Percentiles rank a stretch among this genome's conserved stretches.
Evolutionary conservation across 176 grass and related monocot genomes (phyloP).

Genomic region (Themeda triandra): DNA sequence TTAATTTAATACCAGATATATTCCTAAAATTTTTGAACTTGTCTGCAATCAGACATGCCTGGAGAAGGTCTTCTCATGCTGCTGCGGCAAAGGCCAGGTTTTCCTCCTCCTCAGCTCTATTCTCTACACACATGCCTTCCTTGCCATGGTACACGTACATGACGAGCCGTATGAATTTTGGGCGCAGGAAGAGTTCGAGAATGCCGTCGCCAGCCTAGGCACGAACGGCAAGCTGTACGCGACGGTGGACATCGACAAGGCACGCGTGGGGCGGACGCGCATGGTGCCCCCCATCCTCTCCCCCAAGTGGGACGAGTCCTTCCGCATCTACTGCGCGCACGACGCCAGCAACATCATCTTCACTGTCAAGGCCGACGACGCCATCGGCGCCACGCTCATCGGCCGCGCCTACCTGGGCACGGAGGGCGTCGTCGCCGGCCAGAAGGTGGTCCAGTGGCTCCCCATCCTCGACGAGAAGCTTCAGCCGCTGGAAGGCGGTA

Average conservation of each 20-base stretch:
- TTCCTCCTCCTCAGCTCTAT: not conserved
- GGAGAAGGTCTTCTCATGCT: constrained; percentile 64
- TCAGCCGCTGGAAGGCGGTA: constrained; percentile 39
- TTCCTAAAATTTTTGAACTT: not conserved
- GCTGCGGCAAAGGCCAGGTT: constrained; percentile 66
- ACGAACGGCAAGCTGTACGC: constrained; percentile 54
- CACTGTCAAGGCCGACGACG: constrained; percentile 66
- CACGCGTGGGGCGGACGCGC: constrained; percentile 62
- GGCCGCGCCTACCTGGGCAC: constrained; percentile 76
- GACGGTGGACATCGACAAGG: constrained; percentile 93
- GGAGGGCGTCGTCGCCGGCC: constrained; percentile 1
- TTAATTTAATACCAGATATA: not conserved
- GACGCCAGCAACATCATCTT: constrained; percentile 63
- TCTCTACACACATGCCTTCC: not conserved
- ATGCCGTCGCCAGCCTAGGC: not conserved
- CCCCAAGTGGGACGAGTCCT: constrained; percentile 64
- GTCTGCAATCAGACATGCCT: not conserved
- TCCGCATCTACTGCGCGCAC: constrained; percentile 86
- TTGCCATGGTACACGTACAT: not conserved
- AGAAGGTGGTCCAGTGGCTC: constrained; percentile 48
- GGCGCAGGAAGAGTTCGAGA: constrained; percentile 29
- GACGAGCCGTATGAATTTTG: not conserved
- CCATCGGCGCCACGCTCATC: constrained; percentile 61
- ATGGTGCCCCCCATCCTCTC: not conserved
- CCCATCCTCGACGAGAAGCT: constrained; percentile 43